phyloP scores from a whole-genome alignment of 441 rosid genomes.

The Gossypium laxum region DNA sequence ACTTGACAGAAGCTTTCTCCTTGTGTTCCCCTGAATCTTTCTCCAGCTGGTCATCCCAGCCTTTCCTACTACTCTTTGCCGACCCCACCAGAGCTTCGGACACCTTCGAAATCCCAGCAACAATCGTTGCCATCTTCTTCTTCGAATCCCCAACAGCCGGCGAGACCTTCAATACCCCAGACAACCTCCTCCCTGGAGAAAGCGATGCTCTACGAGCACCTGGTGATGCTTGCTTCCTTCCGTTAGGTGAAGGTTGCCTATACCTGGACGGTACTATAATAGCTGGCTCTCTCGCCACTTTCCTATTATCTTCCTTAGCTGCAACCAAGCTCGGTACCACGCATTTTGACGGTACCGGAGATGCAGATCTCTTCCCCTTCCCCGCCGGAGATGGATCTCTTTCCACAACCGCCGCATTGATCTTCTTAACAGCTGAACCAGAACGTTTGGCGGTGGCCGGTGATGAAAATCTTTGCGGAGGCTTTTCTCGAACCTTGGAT shows the following conservation, averaged over 20 bases:
- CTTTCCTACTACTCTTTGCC: conserved; percentile 44
- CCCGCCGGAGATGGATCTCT: conserved; percentile 63
- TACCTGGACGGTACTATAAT: conserved; percentile 86
- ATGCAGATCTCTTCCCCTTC: conserved; percentile 69
- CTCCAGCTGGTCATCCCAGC: conserved; percentile 51
- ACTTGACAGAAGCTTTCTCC: conserved; percentile 38
- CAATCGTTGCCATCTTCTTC: conserved; percentile 66
- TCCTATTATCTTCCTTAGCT: conserved; percentile 70
- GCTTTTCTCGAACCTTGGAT: conserved; percentile 24
- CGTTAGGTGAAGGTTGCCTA: conserved; percentile 73
- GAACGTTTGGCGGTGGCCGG: conserved; percentile 61
- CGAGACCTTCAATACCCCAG: conserved; percentile 54
- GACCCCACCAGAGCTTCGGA: conserved; percentile 57
- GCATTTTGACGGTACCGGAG: conserved; percentile 82
- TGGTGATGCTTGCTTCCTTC: conserved; percentile 65
- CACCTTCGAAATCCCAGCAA: conserved; percentile 55
- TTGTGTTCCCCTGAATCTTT: conserved; percentile 32
- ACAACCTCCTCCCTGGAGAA: conserved; percentile 72
- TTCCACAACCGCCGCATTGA: conserved; percentile 25
- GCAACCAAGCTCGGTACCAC: conserved; percentile 67
- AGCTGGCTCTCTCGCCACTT: conserved; percentile 55
- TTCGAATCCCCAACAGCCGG: conserved; percentile 61
- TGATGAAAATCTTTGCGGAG: conserved; percentile 61
- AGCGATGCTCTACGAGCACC: conserved; percentile 53
- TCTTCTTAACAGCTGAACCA: conserved; percentile 41